Base-by-base conservation (phyloP, 2,329 filamentous ascomycete genomes). In the Leptographium procerum region DNA sequence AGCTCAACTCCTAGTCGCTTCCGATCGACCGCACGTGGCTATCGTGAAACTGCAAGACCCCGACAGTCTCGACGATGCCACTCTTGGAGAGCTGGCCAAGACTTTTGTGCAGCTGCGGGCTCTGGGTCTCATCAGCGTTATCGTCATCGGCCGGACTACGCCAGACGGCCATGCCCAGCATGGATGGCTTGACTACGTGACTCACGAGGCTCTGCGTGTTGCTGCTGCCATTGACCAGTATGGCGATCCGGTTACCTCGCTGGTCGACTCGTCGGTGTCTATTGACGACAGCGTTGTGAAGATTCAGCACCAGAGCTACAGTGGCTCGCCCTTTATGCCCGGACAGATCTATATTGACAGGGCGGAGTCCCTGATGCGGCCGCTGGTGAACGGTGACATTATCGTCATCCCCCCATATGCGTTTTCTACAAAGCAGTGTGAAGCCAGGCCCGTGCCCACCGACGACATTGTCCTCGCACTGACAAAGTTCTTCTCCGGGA, bases 31-130 rank as follows among this genome's bases (percentile, higher is more conserved):
- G 22, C 89, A 96, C 70, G 78, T 96, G 59, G 91, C 94, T 19
- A 75, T 99, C 59, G 85, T 96, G 63, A 96, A 95, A 71, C 77
- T 99, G 57, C 83, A 87, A 57, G 80, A 82, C 50, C 86, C 90
- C 0, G 86, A 95, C 65, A 71, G 77, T 1, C 78, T 95, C 52
- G 80, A 88, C 65, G 81, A 91, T 60, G 72, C 75, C 2, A 88
- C 83, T 0, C 69, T 97, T 13, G 72, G 80, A 52, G 91, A 90
- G 1, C 83, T 97, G 59, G 89, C 87, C 6, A 84, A 86, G 68
- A 97, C 94, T 0, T 73, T 99, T 47, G 85, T 86, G 33, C 92
- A 96, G 69, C 82, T 99, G 55, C 83, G 85, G 45, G 84, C 86
- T 56, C 79, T 99, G 16, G 92, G 94, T 3, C 80, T 99, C 64